Base-by-base conservation (phyloP, 345 rosid genomes). In the Euphorbia tirucalli region DNA sequence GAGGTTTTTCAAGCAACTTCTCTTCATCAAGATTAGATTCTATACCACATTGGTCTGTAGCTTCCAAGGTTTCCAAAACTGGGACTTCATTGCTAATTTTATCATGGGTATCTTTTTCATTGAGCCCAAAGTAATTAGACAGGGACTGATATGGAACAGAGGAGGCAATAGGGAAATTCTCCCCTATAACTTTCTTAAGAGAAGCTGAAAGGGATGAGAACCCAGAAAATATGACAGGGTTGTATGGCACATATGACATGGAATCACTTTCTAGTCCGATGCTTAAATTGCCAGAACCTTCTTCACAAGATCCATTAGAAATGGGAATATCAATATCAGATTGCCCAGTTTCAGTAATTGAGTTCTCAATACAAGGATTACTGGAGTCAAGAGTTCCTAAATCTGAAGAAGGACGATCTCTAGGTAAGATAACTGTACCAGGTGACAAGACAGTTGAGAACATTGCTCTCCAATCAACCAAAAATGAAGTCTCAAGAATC, bases 401-500 rank as follows among this genome's bases (percentile, higher is more conserved):
- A 32, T 65, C 71, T 58, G 76, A 76, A 62, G 73, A 65, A 46
- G 69, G 81, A 28, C 44, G 67, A 64, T 66, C 78, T 68, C 50
- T 60, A 37, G 69, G 77, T 64, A 74, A 68, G 35, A 57, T 61
- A 30, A 75, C 73, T 27, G 39, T 70, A 74, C 79, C 84, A 61
- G 85, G 56, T 43, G 82, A 71, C 57, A 60, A 27, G 78, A 88
- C 67, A 48, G 97, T 84, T 57, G 93, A 88, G 63, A 90, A 89
- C 98, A 92, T 95, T 71, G 89, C 82, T 62, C 83, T 82, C 84
- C 83, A 85, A 79, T 95, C 98, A 79, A 87, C 85, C 11, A 95
- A 86, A 79, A 90, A 95, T 64, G 93, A 87, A 64, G 97, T 90
- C 89, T 95, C 99, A n/a, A 95, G 90, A 76, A 89, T 87, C 72